phyloP scores from a whole-genome alignment of 2,329 filamentous ascomycete species.

The Davidsoniella australis region DNA sequence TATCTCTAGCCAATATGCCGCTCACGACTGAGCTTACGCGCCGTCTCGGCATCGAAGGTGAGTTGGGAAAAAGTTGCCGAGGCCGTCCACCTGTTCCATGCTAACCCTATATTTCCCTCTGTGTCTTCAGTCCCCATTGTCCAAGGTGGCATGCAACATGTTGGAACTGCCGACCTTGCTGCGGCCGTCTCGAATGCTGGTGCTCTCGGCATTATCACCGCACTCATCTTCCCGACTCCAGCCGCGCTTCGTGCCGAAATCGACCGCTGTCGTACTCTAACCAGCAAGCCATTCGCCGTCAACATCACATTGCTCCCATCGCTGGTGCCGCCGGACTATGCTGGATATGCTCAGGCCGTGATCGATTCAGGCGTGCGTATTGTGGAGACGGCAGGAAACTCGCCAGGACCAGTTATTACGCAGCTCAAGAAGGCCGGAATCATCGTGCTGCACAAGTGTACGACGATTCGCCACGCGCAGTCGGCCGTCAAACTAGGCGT shows the following conservation, averaged over 20 bases:
- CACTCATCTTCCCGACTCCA: conserved; percentile 81
- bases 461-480: conserved; percentile 81
- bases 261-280: conserved; percentile 65
- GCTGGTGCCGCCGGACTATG: conserved; percentile 80
- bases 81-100: too few relatives aligned
- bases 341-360: conserved; percentile 75
- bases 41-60: conserved; percentile 37
- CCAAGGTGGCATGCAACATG: conserved; percentile 77
- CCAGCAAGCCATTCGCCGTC: conserved; percentile 67
- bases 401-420: conserved; percentile 74
- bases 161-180: conserved; percentile 65
- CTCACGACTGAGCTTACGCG: conserved; percentile 41
- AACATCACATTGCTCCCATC: conserved; percentile 89
- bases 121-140: conserved; percentile 50
- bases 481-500: conserved; percentile 87
- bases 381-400: conserved; percentile 84
- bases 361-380: conserved; percentile 85
- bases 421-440: conserved; percentile 66
- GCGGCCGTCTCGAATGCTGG: conserved; percentile 67
- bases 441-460: conserved; percentile 92
- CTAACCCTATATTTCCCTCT: not conserved
- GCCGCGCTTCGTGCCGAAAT: conserved; percentile 91
- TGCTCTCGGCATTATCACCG: conserved; percentile 67
- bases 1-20: conserved; percentile 27
- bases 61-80: conserved; percentile 3